These are phyloP conservation scores for Eutrema salsugineum DNA, from an alignment of 441 rosid species.

Conservation along the genomic window DNA sequence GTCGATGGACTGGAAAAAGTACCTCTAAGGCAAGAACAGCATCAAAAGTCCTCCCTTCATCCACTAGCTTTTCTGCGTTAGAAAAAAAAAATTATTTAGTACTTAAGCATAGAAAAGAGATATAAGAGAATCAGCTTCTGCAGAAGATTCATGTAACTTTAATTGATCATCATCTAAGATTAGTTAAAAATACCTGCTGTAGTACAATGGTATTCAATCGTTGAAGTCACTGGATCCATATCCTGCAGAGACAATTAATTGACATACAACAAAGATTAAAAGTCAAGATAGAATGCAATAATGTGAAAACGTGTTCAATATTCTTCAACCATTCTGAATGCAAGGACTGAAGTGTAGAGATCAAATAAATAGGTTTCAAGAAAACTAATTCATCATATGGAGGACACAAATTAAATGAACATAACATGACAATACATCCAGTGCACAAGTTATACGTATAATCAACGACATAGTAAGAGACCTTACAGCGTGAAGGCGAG, in stretches of 20 bases:
- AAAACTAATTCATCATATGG: not conserved
- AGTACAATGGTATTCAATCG: constrained; percentile 71
- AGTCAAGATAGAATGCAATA: not conserved
- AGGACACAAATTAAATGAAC: not conserved
- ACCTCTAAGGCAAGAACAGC: constrained; percentile 91
- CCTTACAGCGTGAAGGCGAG: constrained; percentile 87
- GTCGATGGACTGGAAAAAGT: not conserved
- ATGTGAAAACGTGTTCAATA: not conserved
- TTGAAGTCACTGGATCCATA: constrained; percentile 73
- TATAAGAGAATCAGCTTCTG: not conserved
- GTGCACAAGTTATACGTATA: not conserved
- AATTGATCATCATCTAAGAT: constrained; percentile 5
- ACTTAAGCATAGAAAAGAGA: not conserved
- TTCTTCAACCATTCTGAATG: not conserved
- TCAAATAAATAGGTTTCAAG: not conserved
- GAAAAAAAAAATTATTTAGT: constrained; percentile 1
- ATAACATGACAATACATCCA: not conserved
- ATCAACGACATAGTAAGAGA: constrained; percentile 21
- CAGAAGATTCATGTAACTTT: not conserved
- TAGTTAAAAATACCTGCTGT: constrained; percentile 68
- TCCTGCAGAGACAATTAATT: constrained; percentile 40
- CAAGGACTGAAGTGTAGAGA: not conserved
- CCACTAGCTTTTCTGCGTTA: constrained; percentile 71
- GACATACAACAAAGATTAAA: not conserved
- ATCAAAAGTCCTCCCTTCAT: constrained; percentile 75